These are phyloP conservation scores for Urochloa ruziziensis DNA, from an alignment of 176 grass and related monocot genomes.

Conservation along the genomic window DNA sequence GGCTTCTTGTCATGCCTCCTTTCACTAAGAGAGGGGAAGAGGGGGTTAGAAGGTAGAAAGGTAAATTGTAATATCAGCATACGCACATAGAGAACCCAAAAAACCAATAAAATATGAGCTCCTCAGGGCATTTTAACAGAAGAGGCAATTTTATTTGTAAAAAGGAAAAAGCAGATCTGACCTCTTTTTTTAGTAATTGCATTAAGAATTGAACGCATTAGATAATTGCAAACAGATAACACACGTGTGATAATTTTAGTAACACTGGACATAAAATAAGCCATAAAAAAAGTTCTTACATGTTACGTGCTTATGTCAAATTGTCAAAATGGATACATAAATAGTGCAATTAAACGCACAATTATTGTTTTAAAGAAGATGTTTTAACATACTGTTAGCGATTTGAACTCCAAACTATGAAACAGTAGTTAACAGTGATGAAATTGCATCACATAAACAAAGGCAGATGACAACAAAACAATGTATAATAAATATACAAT, in stretches of 20 bases:
- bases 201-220: neutral
- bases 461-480: neutral
- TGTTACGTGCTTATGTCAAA: neutral
- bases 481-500: neutral
- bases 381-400: neutral
- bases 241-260: neutral
- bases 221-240: neutral
- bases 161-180: neutral
- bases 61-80: slow-evolving; percentile 16
- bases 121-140: neutral
- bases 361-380: neutral
- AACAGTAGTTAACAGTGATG: neutral
- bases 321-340: slow-evolving; percentile 2
- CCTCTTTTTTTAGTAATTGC: neutral
- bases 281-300: neutral
- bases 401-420: neutral
- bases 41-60: neutral
- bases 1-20: slow-evolving; percentile 74
- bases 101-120: neutral
- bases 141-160: neutral
- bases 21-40: slow-evolving; percentile 54
- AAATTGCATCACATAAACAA: neutral
- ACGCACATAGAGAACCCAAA: neutral
- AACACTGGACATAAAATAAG: neutral
- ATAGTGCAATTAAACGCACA: neutral